Evolutionary conservation across 768 basidiomycete genomes (phyloP).

Genomic region (Leucosporidium yakuticum): DNA sequence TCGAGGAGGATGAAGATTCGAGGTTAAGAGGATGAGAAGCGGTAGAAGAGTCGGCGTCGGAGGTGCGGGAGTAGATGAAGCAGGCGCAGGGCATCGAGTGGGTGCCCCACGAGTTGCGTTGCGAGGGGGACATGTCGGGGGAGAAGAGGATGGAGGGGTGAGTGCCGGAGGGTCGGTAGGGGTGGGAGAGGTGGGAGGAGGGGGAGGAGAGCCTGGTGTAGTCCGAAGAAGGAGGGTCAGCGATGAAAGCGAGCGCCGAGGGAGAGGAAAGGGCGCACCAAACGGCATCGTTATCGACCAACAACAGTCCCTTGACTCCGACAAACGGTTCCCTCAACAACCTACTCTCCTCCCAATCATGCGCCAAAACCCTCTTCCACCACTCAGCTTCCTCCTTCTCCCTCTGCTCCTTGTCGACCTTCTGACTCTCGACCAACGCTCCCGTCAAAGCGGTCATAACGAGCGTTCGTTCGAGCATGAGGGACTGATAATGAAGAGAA

Average conservation of each 20-base stretch:
- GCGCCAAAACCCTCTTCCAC: conserved; percentile 6
- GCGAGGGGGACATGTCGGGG: conserved; percentile 27
- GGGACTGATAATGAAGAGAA: conserved; percentile 27
- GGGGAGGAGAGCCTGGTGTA: conserved; percentile 32
- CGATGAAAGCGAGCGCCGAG: background rate
- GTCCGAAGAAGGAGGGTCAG: background rate
- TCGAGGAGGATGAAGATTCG: background rate
- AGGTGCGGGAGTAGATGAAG: conserved; percentile 34
- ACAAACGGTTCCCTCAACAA: conserved; percentile 2
- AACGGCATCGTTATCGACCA: conserved; percentile 35
- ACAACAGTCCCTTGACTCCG: conserved; percentile 27
- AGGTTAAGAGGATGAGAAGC: conserved; percentile 5
- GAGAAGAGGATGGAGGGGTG: conserved; percentile 32
- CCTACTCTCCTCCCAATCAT: conserved; percentile 28
- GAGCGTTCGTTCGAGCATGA: conserved; percentile 34
- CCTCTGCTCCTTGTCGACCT: conserved; percentile 7
- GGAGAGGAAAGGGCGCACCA: conserved; percentile 20
- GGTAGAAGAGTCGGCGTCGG: conserved; percentile 18
- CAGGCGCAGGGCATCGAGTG: conserved; percentile 31
- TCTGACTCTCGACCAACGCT: conserved; percentile 27
- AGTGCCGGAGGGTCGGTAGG: conserved; percentile 21
- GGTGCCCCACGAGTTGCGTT: conserved; percentile 29
- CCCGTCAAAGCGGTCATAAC: conserved; percentile 27
- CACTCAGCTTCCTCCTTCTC: conserved; percentile 13
- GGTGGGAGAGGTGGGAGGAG: conserved; percentile 23